Conservation (phyloP, 495 filamentous ascomycete genomes). For the Neurospora sp. region DNA sequence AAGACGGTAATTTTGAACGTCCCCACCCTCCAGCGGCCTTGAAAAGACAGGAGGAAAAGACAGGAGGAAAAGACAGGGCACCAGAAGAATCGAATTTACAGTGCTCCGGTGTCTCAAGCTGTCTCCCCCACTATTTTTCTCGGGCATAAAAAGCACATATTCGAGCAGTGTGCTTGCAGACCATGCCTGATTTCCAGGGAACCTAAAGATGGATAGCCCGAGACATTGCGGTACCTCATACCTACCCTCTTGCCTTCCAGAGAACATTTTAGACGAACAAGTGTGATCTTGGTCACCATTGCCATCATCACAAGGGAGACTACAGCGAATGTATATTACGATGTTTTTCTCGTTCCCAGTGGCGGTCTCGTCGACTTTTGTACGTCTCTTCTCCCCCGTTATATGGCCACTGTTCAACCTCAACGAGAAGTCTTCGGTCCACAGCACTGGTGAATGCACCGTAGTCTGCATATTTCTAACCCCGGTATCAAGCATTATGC, state of each 20-base stretch:
- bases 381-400: neutral
- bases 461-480: neutral
- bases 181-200: too few species aligned
- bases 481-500: neutral
- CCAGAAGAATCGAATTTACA: too few species aligned
- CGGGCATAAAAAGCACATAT: too few species aligned
- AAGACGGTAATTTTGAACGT: too few species aligned
- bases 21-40: too few species aligned
- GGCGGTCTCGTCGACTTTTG: neutral
- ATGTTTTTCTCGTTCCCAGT: neutral
- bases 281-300: neutral
- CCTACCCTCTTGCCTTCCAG: neutral
- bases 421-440: neutral
- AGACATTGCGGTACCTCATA: neutral
- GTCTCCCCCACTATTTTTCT: too few species aligned
- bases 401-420: neutral
- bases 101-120: too few species aligned
- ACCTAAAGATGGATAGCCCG: too few species aligned
- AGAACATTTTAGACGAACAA: neutral
- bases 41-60: too few species aligned
- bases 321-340: neutral
- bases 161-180: too few species aligned
- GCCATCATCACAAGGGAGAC: neutral
- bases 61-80: too few species aligned
- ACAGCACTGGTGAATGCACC: neutral